Evolutionary conservation across 257 asterid genomes (phyloP), one percentile per base, ranked within the genome.

Genomic region (Ballota nigra): DNA sequence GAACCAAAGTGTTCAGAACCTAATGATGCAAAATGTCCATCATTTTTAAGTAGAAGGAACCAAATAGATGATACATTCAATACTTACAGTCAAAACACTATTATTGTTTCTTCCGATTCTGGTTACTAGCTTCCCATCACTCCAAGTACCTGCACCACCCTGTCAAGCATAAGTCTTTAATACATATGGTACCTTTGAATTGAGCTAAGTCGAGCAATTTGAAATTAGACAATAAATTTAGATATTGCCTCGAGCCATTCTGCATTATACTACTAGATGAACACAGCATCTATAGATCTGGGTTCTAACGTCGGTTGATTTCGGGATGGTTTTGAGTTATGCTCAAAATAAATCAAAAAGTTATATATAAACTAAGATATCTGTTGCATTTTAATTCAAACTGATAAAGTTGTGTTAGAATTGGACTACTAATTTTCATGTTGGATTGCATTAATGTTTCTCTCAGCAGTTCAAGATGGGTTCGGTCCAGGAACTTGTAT

Each of bases 91-190:
- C 67, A 81, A 57, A 72, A 94, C 96, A 72, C 91, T 83, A 43
- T 70, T 69, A 51, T 91, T 94, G 73, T 94, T 91, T 82, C 94
- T 83, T 77, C 99, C 99, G 63, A 90, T 91, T 86, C 99, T 86
- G 66, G 99, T 94, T 59, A 94, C 97, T 74, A 91, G 85, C 83
- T 94, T 94, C 78, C 99, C 99, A 68, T 94, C 99, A 63, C 99
- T 94, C 99, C 98, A 91, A 78, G 98, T 94, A 92, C 99, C 98
- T 94, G 99, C 99, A 89, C 99, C 98, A 87, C 99, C 99, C 97
- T 94, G 99, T 84, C 82, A 88, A 65, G 75, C 86, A 84, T 94
- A 89, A 94, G 98, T 86, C 86, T 87, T 83, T 68, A 75, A 82
- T 34, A 64, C 26, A 51, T 24, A 52, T 60, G 73, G 23, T 36